These are phyloP conservation scores for Chlorociboria aeruginascens DNA, from an alignment of 495 filamentous ascomycete species.

Conservation along the genomic window DNA sequence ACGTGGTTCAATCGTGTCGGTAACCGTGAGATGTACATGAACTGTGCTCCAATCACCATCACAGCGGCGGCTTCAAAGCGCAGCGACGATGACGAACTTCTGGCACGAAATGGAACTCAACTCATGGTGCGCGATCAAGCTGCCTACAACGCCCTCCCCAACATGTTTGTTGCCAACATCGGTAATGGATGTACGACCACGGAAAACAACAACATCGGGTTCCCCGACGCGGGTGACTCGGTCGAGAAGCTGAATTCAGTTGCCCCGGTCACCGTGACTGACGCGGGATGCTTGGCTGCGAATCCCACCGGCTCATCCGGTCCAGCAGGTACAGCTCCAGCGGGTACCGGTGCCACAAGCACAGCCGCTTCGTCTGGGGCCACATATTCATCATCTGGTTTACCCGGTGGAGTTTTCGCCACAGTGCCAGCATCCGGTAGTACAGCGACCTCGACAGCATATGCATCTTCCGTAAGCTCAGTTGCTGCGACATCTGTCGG, in stretches of 20 bases:
- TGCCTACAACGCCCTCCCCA: slow-evolving; percentile 49
- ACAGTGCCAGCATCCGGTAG: slow-evolving; percentile 1
- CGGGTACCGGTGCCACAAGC: slow-evolving; percentile 5
- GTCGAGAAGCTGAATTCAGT: too few relatives aligned
- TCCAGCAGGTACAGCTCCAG: background rate
- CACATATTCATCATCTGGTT: background rate
- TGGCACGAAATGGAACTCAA: slow-evolving; percentile 4
- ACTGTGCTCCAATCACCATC: slow-evolving; percentile 68
- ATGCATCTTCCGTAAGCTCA: slow-evolving; percentile 9
- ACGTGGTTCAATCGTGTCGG: slow-evolving; percentile 83
- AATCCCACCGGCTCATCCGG: background rate
- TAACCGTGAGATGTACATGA: slow-evolving; percentile 90
- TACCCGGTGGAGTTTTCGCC: slow-evolving; percentile 18
- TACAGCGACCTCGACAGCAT: slow-evolving; percentile 5
- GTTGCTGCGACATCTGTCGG: background rate
- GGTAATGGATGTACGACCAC: slow-evolving; percentile 39
- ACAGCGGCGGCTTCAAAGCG: slow-evolving; percentile 33
- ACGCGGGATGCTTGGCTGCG: too few relatives aligned
- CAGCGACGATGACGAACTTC: slow-evolving; percentile 15
- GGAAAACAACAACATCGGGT: slow-evolving; percentile 31
- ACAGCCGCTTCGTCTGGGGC: slow-evolving; percentile 14
- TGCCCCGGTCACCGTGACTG: too few relatives aligned
- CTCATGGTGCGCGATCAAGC: slow-evolving; percentile 20
- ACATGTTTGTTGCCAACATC: slow-evolving; percentile 75
- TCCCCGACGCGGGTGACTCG: slow-evolving; percentile 44